A percentile compares a stretch with the other conserved stretches of the same genome.
phyloP scores from a whole-genome alignment of 352 stramenopile genomes.

The Phytophthora sp. region DNA sequence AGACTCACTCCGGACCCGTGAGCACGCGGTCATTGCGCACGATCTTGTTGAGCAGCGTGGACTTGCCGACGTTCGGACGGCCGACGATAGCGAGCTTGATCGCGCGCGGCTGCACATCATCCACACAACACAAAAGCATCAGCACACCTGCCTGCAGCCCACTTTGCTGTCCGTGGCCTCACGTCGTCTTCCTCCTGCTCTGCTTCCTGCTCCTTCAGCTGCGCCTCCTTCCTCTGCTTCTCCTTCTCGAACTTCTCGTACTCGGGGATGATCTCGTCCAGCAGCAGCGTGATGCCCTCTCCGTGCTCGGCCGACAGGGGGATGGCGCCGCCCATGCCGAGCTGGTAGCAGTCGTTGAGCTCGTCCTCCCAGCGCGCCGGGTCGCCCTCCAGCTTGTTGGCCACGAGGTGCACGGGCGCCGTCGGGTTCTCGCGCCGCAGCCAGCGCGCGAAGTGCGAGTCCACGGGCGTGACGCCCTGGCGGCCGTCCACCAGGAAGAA shows the following conservation, averaged over 20 bases:
- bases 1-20: conserved; percentile 78
- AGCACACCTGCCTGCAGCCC: neutral
- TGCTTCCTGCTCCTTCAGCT: conserved; percentile 23
- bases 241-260: conserved; percentile 72
- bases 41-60: conserved; percentile 83
- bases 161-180: too few species aligned
- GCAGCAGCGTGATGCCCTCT: conserved; percentile 70
- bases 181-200: conserved; percentile 60
- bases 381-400: conserved; percentile 83
- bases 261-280: conserved; percentile 74
- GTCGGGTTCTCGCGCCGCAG: conserved; percentile 62
- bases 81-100: conserved; percentile 86
- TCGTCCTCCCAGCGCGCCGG: conserved; percentile 67
- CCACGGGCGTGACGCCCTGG: conserved; percentile 79
- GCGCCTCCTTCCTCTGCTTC: conserved; percentile 41
- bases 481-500: conserved; percentile 85
- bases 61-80: conserved; percentile 83
- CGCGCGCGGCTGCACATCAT: conserved; percentile 42
- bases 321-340: conserved; percentile 72
- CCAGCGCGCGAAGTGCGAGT: conserved; percentile 83
- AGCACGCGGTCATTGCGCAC: conserved; percentile 82
- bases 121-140: conserved; percentile 9
- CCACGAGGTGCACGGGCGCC: conserved; percentile 72
- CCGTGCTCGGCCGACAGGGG: conserved; percentile 82
- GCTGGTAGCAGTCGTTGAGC: conserved; percentile 79